Conservation (phyloP, 2,329 filamentous ascomycete species). For the Allantophomopsis lycopodina region DNA sequence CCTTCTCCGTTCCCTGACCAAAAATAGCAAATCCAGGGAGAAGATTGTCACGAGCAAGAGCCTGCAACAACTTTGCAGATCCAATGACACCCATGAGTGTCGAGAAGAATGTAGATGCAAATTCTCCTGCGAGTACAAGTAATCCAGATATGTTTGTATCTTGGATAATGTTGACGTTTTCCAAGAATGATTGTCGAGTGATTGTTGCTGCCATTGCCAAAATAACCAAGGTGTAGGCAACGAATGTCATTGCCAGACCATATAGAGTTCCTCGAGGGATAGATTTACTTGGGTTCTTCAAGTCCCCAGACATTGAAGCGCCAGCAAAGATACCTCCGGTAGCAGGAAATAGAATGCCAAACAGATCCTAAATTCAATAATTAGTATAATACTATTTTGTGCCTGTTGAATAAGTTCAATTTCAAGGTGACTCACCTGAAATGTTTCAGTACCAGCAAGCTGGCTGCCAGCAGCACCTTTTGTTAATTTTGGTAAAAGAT, state of each 20-base stretch:
- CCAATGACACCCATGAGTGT: conserved; percentile 79
- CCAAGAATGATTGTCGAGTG: conserved; percentile 57
- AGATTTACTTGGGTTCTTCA: conserved; percentile 69
- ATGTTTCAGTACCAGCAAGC: conserved; percentile 51
- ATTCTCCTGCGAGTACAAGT: conserved; percentile 67
- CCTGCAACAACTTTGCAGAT: conserved; percentile 73
- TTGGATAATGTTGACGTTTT: conserved; percentile 61
- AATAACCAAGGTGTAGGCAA: conserved; percentile 64
- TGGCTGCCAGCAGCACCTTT: conserved; percentile 47
- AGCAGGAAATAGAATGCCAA: conserved; percentile 71
- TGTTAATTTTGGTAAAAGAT: conserved; percentile 55
- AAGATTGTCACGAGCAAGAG: conserved; percentile 65
- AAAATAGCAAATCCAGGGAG: conserved; percentile 66
- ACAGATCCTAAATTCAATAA: conserved; percentile 36
- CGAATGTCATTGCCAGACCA: conserved; percentile 63
- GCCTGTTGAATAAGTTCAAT: no score
- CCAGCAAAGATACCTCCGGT: conserved; percentile 51
- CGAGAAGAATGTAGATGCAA: conserved; percentile 73
- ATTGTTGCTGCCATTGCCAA: conserved; percentile 66
- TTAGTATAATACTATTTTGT: no score
- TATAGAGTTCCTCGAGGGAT: conserved; percentile 77
- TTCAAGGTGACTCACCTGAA: conserved; percentile 29
- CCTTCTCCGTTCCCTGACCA: conserved; percentile 55
- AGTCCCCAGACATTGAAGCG: conserved; percentile 81
- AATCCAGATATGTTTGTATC: conserved; percentile 64